These are phyloP conservation scores for Kodamaea laetipori DNA, from an alignment of 805 yeast genomes.

Conservation along the genomic window DNA sequence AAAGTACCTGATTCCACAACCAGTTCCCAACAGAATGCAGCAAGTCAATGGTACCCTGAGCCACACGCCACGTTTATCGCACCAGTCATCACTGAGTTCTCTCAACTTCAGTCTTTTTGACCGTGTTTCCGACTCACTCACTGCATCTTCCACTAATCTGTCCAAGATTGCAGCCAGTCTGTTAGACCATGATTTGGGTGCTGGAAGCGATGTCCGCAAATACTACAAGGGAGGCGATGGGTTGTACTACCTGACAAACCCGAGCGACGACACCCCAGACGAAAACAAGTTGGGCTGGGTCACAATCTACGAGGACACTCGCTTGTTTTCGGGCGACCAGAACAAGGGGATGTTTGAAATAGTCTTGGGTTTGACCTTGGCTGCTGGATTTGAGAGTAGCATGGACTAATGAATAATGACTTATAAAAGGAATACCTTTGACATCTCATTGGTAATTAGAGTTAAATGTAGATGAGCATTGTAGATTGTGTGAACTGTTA, in stretches of 20 bases:
- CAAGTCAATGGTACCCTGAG: neutral
- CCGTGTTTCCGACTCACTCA: neutral
- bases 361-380: constrained; percentile 54
- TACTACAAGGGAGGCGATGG: constrained; percentile 60
- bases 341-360: constrained; percentile 54
- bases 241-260: constrained; percentile 42
- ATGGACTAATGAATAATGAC: constrained; percentile 10
- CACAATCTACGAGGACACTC: constrained; percentile 54
- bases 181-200: constrained; percentile 26
- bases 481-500: neutral
- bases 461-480: no score
- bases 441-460: no score
- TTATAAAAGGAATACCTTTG: neutral
- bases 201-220: constrained; percentile 27
- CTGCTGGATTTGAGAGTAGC: constrained; percentile 47
- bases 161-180: constrained; percentile 8
- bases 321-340: constrained; percentile 23
- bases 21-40: constrained; percentile 7
- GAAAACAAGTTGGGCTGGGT: constrained; percentile 66
- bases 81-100: constrained; percentile 10
- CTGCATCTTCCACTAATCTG: neutral
- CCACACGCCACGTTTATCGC: neutral
- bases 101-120: constrained; percentile 9
- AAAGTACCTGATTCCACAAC: constrained; percentile 11
- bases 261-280: constrained; percentile 63